These are phyloP conservation scores for Paspalum vaginatum DNA, from an alignment of 176 grass and related monocot species.

Conservation along the genomic window DNA sequence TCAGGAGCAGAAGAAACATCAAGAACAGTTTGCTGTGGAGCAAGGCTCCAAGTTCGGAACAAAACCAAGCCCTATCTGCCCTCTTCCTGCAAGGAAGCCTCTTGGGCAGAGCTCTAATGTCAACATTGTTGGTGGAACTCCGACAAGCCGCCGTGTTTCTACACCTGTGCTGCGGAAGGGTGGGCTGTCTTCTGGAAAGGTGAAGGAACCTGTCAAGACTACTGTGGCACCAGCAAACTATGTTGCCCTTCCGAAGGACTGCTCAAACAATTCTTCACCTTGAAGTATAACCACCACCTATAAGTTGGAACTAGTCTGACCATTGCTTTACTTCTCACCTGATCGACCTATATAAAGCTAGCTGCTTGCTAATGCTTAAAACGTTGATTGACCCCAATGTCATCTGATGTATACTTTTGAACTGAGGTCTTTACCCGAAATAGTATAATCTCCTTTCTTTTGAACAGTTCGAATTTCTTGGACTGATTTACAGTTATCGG, in stretches of 20 bases:
- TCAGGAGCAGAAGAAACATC: constrained; percentile 85
- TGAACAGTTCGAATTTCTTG: background rate
- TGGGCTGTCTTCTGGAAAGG: constrained; percentile 58
- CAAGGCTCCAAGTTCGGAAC: constrained; percentile 60
- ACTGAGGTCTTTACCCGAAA: background rate
- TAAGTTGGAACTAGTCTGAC: constrained; percentile 9
- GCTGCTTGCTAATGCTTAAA: constrained; percentile 48
- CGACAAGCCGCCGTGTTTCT: constrained; percentile 40
- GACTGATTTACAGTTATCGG: background rate
- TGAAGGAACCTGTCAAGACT: constrained; percentile 47
- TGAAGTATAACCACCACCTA: constrained; percentile 37
- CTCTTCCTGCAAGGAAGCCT: constrained; percentile 64
- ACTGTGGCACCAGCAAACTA: constrained; percentile 58
- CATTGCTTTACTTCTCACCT: constrained; percentile 21
- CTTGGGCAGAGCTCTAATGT: constrained; percentile 79
- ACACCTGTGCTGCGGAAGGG: constrained; percentile 63
- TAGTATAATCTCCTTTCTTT: background rate
- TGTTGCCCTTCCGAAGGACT: constrained; percentile 78
- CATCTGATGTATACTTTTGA: background rate
- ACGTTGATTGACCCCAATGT: constrained; percentile 14
- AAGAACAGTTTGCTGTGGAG: constrained; percentile 76
- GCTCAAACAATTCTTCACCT: constrained; percentile 37
- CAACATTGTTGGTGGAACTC: constrained; percentile 68
- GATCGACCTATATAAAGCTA: constrained; percentile 34
- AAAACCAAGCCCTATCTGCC: constrained; percentile 78